Base-by-base conservation (phyloP, 1,284 basidiomycete genomes). In the Ceratobasidium sp. region DNA sequence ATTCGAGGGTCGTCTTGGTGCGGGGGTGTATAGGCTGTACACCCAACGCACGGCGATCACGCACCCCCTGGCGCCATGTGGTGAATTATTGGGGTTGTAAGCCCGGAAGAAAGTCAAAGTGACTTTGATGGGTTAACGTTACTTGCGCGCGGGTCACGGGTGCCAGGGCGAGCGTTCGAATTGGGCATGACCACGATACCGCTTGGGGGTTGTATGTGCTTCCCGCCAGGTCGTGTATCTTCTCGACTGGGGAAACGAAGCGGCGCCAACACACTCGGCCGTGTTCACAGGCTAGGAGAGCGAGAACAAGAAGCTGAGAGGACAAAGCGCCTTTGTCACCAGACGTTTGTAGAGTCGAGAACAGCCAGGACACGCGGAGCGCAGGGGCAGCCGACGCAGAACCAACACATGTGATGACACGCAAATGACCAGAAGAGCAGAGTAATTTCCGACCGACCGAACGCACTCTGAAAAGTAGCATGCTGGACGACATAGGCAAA, bases 31-130 rank as follows among this genome's bases (percentile, higher is more conserved):
- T 28, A 28, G 30, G 6, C 55, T 38, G 43, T 14, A 16, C 32
- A 35, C 32, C 54, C 54, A 35, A 57, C n/a, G 8, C 57, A 43
- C 58, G 58, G 58, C 38, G 23, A 61, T 61, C 58, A 61, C 41
- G n/a, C 58, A 23, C 58, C 30, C 46, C 23, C 46, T n/a, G 23
- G 18, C 30, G 58, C 58, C 58, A 61, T 61, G 58, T 61, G 58
- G 58, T 28, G 41, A 44, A 46, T 44, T 61, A 61, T 44, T 61
- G 38, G 38, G 58, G 58, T 38, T 44, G 41, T 9, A 44, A 28
- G 41, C 58, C 41, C 57, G 57, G 58, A 28, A 43, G 58, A 61
- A 61, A 61, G 58, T 43, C 58, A 61, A 61, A 61, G 58, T 61
- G 58, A 61, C 41, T 61, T 61, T 61, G 58, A 61, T 61, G 58